phyloP scores from a whole-genome alignment of 2,329 filamentous ascomycete species.

The Aspergillus sojae region DNA sequence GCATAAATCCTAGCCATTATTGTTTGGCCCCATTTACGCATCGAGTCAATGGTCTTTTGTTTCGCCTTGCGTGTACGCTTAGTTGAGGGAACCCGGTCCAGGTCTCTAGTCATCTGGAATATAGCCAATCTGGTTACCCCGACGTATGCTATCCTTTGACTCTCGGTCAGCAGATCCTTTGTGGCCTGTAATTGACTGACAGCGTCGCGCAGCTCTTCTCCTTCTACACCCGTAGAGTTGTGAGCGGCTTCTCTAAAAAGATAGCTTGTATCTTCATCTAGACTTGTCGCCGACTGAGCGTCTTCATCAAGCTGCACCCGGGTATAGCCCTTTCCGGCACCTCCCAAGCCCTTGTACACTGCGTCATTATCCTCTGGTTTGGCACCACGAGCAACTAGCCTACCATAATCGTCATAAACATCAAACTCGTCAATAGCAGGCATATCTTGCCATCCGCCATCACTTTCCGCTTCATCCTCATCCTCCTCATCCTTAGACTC shows the following conservation, averaged over 20 bases:
- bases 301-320: constrained; percentile 95
- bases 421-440: constrained; percentile 90
- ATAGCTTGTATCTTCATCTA: constrained; percentile 97
- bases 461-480: constrained; percentile 57
- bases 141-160: constrained; percentile 94
- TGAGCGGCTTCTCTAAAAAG: constrained; percentile 76
- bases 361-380: constrained; percentile 69
- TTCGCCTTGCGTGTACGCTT: constrained; percentile 73
- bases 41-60: constrained; percentile 70
- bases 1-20: constrained; percentile 94
- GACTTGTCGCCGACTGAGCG: constrained; percentile 86
- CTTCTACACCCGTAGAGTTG: constrained; percentile 65
- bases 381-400: constrained; percentile 79
- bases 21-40: constrained; percentile 96
- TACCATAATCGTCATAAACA: constrained; percentile 93
- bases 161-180: constrained; percentile 91
- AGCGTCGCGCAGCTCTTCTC: constrained; percentile 83
- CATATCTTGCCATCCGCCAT: constrained; percentile 83
- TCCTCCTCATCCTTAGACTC: constrained; percentile 46
- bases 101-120: constrained; percentile 71
- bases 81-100: constrained; percentile 61
- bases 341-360: constrained; percentile 76
- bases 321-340: constrained; percentile 93
- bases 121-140: constrained; percentile 83
- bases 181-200: constrained; percentile 92